Conservation (phyloP, 2,329 filamentous ascomycete genomes). For the Xenosphaeropsis pyriputrescens region DNA sequence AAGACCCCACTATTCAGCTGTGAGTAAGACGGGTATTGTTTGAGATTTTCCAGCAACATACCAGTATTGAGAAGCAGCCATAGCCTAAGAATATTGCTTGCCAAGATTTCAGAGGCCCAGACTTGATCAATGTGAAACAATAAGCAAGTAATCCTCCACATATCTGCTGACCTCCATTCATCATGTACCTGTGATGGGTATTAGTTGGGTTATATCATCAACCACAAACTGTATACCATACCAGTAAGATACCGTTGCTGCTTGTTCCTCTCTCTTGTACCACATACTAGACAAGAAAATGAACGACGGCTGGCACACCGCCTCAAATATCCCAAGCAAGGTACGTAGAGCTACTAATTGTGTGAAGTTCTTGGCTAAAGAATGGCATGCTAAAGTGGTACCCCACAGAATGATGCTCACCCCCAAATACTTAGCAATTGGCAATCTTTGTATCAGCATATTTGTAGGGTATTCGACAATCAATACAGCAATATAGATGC, state of each 20-base stretch:
- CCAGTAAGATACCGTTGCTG: slow-evolving; percentile 38
- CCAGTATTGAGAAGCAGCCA: slow-evolving; percentile 25
- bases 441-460: slow-evolving; percentile 28
- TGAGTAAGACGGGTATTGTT: no score
- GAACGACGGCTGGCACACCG: slow-evolving; percentile 53
- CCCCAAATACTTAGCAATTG: slow-evolving; percentile 45
- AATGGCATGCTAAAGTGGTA: slow-evolving; percentile 40
- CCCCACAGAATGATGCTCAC: slow-evolving; percentile 46
- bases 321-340: slow-evolving; percentile 53
- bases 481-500: slow-evolving; percentile 49
- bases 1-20: slow-evolving; percentile 18
- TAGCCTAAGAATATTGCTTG: slow-evolving; percentile 38
- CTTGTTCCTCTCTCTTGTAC: slow-evolving; percentile 60
- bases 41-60: no score
- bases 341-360: slow-evolving; percentile 49
- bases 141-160: slow-evolving; percentile 49
- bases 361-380: slow-evolving; percentile 42
- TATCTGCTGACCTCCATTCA: slow-evolving; percentile 47
- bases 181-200: slow-evolving; percentile 36
- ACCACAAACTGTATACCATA: slow-evolving; percentile 44
- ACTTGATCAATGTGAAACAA: slow-evolving; percentile 36
- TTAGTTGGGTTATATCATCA: not conserved
- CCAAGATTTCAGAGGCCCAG: slow-evolving; percentile 41
- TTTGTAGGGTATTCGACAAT: slow-evolving; percentile 6
- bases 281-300: slow-evolving; percentile 53